These are phyloP conservation scores for Lavandula angustifolia DNA, from an alignment of 257 asterid species.

Conservation along the genomic window DNA sequence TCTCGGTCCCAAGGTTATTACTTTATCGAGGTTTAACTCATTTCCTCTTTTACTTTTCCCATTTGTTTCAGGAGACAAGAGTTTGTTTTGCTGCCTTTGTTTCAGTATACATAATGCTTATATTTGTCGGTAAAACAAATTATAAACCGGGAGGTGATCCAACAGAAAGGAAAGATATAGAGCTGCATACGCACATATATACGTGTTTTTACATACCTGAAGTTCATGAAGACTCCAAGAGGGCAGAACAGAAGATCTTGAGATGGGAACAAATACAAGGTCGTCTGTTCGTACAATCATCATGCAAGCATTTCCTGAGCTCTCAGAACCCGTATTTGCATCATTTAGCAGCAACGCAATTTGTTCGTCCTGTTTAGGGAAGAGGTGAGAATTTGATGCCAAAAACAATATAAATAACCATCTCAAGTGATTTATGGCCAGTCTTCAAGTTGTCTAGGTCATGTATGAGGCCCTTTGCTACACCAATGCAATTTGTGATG, in stretches of 20 bases:
- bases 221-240: constrained; percentile 67
- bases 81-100: background rate
- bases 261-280: constrained; percentile 67
- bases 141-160: background rate
- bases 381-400: constrained; percentile 33
- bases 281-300: constrained; percentile 66
- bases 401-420: constrained; percentile 49
- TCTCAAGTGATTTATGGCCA: constrained; percentile 50
- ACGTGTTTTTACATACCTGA: constrained; percentile 43
- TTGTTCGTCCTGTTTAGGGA: constrained; percentile 75
- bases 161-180: background rate
- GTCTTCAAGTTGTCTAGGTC: constrained; percentile 49
- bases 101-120: constrained; percentile 6
- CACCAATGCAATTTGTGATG: constrained; percentile 69
- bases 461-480: constrained; percentile 61
- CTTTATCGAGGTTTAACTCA: too few relatives aligned
- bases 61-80: background rate
- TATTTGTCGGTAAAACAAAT: background rate
- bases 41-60: background rate
- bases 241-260: constrained; percentile 47
- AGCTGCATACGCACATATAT: constrained; percentile 13
- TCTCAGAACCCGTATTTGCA: constrained; percentile 54
- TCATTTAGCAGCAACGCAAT: constrained; percentile 69
- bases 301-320: constrained; percentile 79
- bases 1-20: too few relatives aligned